A percentile compares a stretch with the other conserved stretches of the same genome.
Conservation (phyloP, 2,329 filamentous ascomycete species). For the Phyllosticta citribraziliensis region DNA sequence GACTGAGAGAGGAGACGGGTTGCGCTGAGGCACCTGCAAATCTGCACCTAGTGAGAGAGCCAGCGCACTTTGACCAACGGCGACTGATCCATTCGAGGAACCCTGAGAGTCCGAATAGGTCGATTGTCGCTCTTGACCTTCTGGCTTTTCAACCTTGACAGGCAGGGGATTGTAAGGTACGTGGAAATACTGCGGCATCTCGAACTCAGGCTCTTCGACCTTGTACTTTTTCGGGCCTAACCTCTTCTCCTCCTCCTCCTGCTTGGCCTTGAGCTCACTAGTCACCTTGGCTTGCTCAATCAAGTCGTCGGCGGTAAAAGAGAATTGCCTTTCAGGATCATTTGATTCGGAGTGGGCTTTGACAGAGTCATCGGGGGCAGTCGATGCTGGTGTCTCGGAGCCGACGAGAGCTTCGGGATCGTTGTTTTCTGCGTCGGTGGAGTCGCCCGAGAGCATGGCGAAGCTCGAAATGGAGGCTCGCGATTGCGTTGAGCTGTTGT, state of each 20-base stretch:
- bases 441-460: neutral
- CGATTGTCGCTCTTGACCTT: conserved; percentile 17
- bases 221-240: conserved; percentile 11
- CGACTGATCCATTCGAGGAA: conserved; percentile 20
- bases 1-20: conserved; percentile 41
- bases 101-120: conserved; percentile 21
- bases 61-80: conserved; percentile 20
- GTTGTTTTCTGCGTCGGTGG: neutral
- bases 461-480: conserved; percentile 17
- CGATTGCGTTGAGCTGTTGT: conserved; percentile 25
- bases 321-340: neutral
- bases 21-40: conserved; percentile 51
- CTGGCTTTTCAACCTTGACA: conserved; percentile 13
- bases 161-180: conserved; percentile 31
- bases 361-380: neutral
- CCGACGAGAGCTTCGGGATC: neutral
- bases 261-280: conserved; percentile 1
- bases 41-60: conserved; percentile 58
- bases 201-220: conserved; percentile 24
- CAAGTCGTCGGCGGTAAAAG: neutral
- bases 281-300: neutral
- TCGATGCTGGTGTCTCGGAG: neutral
- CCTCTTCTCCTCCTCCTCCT: conserved; percentile 14
- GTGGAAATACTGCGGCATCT: conserved; percentile 44
- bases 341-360: neutral